Conservation (phyloP, 208 protist species). For the Trypanosoma melophagium region DNA sequence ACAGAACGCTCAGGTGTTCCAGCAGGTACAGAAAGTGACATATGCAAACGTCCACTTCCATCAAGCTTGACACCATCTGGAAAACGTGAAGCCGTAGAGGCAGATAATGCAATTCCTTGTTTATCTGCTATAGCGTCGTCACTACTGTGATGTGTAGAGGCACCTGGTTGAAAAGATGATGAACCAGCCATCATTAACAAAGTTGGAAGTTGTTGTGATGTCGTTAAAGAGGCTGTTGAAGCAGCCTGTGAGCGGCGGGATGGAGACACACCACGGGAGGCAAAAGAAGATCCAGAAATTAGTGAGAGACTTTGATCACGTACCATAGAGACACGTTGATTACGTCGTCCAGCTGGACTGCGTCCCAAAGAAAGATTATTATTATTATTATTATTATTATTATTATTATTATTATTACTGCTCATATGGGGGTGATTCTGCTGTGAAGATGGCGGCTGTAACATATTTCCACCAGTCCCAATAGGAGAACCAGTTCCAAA, state of each 20-base stretch:
- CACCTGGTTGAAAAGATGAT: background rate
- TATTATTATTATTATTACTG: constrained; percentile 6
- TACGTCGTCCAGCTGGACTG: constrained; percentile 11
- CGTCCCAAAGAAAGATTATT: background rate
- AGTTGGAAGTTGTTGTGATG: constrained; percentile 22
- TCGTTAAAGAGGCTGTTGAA: constrained; percentile 30
- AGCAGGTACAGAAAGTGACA: constrained; percentile 70
- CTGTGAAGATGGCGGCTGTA: too few relatives aligned
- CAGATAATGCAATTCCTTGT: background rate
- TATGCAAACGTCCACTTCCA: constrained; percentile 68
- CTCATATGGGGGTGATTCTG: background rate
- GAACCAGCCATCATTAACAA: constrained; percentile 16
- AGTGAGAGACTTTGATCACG: constrained; percentile 28
- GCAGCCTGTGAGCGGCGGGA: constrained; percentile 45
- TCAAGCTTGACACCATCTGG: constrained; percentile 32
- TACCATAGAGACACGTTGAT: constrained; percentile 9
- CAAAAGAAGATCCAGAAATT: constrained; percentile 24
- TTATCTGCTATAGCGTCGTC: constrained; percentile 11
- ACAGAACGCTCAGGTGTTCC: constrained; percentile 46
- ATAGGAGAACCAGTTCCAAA: constrained; percentile 11
- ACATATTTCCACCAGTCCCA: background rate
- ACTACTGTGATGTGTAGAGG: constrained; percentile 22
- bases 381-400: constrained; percentile 9
- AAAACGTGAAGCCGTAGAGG: background rate
- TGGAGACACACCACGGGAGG: constrained; percentile 51